Percentiles rank a stretch among this genome's conserved stretches.
phyloP scores from a whole-genome alignment of 768 basidiomycete genomes.

The Podaxis sp. region DNA sequence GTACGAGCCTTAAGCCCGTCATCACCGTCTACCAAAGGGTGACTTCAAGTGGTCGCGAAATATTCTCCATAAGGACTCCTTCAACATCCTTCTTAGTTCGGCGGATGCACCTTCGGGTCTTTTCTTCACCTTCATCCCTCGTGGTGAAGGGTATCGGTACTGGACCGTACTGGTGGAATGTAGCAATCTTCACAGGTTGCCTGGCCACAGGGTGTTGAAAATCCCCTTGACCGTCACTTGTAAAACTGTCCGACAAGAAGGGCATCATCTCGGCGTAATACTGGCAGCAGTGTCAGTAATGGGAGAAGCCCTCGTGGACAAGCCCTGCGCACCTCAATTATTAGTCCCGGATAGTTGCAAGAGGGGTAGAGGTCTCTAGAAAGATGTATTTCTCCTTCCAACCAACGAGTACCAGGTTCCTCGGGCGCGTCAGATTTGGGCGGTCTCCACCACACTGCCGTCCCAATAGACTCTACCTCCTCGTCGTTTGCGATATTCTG shows the following conservation, averaged over 20 bases:
- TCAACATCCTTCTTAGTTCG: neutral
- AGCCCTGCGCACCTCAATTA: slow-evolving; percentile 18
- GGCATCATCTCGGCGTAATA: slow-evolving; percentile 20
- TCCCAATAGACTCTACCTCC: slow-evolving; percentile 4
- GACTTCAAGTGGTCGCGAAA: too few species aligned
- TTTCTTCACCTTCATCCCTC: neutral
- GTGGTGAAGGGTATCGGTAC: slow-evolving; percentile 11
- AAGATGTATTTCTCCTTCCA: slow-evolving; percentile 26
- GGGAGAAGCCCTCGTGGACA: neutral
- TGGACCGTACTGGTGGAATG: slow-evolving; percentile 17
- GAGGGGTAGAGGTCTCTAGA: slow-evolving; percentile 18
- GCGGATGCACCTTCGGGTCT: neutral
- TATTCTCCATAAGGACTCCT: too few species aligned
- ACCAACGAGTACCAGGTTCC: slow-evolving; percentile 2
- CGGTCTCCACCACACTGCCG: slow-evolving; percentile 21
- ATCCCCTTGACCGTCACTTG: too few species aligned
- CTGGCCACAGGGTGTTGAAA: neutral
- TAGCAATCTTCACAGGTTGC: slow-evolving; percentile 17
- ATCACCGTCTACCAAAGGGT: too few species aligned
- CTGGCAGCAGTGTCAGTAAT: slow-evolving; percentile 5
- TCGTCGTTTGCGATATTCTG: slow-evolving; percentile 8
- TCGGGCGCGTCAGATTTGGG: slow-evolving; percentile 11
- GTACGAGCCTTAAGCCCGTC: too few species aligned
- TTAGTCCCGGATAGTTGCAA: slow-evolving; percentile 14
- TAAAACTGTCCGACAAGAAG: slow-evolving; percentile 1